Evolutionary conservation across 441 rosid genomes (phyloP).

Genomic region (Mallotus repandus): DNA sequence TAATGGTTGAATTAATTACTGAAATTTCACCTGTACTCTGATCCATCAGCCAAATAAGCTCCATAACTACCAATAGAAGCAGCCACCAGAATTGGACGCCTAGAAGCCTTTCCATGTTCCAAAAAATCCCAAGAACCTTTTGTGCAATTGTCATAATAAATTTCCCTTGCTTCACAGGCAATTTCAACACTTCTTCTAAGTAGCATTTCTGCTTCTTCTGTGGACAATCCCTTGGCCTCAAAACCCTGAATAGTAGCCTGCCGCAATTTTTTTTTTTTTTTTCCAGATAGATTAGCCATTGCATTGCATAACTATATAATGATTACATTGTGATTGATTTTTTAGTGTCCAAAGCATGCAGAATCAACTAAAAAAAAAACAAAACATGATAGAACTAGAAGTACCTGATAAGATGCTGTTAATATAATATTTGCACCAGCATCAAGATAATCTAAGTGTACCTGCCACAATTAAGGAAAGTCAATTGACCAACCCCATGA

Average conservation of each 20-base stretch:
- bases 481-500: background rate
- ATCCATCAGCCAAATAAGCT: conserved; percentile 94
- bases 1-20: no score
- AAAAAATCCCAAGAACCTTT: conserved; percentile 55
- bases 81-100: conserved; percentile 65
- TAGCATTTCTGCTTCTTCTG: conserved; percentile 63
- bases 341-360: no score
- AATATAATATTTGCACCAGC: conserved; percentile 80
- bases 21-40: conserved; percentile 68
- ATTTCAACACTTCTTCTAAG: conserved; percentile 73
- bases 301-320: no score
- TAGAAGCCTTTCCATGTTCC: conserved; percentile 28
- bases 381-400: no score
- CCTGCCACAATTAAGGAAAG: conserved; percentile 43
- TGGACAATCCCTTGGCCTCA: conserved; percentile 66
- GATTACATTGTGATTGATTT: no score
- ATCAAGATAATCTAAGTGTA: conserved; percentile 85
- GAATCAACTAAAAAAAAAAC: background rate
- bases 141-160: conserved; percentile 51
- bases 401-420: conserved; percentile 87
- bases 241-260: conserved; percentile 94
- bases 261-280: background rate
- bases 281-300: background rate
- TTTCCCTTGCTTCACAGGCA: conserved; percentile 77
- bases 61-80: conserved; percentile 98